These are phyloP conservation scores for Boletus reticulatus DNA, from an alignment of 768 basidiomycete genomes.

Conservation along the genomic window DNA sequence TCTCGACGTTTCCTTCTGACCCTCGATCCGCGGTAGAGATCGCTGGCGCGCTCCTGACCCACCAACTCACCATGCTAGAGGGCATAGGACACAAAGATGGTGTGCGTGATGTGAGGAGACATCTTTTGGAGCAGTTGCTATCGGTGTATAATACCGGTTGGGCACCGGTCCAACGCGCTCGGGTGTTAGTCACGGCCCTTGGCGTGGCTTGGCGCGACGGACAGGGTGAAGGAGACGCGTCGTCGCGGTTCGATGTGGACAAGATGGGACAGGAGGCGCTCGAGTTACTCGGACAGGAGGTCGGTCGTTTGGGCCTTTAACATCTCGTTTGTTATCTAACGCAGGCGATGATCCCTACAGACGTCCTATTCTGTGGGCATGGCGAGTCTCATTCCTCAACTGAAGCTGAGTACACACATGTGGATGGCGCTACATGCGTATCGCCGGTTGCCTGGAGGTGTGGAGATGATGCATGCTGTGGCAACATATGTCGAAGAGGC, in stretches of 20 bases:
- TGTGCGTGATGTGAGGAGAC: slow-evolving; percentile 38
- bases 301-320: slow-evolving; percentile 26
- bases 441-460: slow-evolving; percentile 39
- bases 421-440: slow-evolving; percentile 75
- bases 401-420: slow-evolving; percentile 55
- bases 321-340: background rate
- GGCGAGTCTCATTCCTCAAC: slow-evolving; percentile 35
- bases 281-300: slow-evolving; percentile 40
- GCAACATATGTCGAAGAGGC: slow-evolving; percentile 52
- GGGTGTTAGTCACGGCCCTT: slow-evolving; percentile 53
- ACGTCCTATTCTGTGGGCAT: slow-evolving; percentile 25
- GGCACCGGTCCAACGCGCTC: slow-evolving; percentile 54
- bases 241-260: slow-evolving; percentile 27
- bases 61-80: slow-evolving; percentile 58
- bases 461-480: slow-evolving; percentile 44
- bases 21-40: slow-evolving; percentile 26
- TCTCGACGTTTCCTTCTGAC: slow-evolving; percentile 17
- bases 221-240: slow-evolving; percentile 20
- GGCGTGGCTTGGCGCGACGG: slow-evolving; percentile 40
- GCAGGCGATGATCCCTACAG: slow-evolving; percentile 17
- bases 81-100: slow-evolving; percentile 36
- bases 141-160: slow-evolving; percentile 44
- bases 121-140: slow-evolving; percentile 50
- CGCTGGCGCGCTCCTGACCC: slow-evolving; percentile 56
- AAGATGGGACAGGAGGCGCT: slow-evolving; percentile 43